phyloP scores from a whole-genome alignment of 2,329 filamentous ascomycete genomes.

The Epicoccum sorghinum region DNA sequence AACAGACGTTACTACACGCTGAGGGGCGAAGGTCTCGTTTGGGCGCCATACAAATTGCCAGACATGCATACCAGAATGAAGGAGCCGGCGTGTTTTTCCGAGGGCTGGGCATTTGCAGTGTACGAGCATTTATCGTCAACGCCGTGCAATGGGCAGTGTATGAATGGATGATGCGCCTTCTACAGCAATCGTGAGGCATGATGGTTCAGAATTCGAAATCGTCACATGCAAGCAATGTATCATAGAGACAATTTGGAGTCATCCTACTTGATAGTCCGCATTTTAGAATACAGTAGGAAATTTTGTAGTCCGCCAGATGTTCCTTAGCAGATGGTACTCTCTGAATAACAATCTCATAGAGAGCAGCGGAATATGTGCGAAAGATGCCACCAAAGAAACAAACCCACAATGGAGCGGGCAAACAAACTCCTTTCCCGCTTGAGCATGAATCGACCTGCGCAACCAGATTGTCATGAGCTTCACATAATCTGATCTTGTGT shows the following conservation, averaged over 20 bases:
- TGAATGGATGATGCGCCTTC: constrained; percentile 76
- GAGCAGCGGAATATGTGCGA: constrained; percentile 24
- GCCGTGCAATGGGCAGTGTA: constrained; percentile 92
- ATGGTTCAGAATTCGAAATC: no score
- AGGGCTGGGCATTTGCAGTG: constrained; percentile 80
- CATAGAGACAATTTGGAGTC: background rate
- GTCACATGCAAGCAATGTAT: no score
- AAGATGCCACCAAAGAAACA: constrained; percentile 24
- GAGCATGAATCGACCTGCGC: constrained; percentile 3
- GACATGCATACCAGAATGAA: constrained; percentile 71
- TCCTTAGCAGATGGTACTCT: constrained; percentile 17
- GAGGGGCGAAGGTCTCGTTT: constrained; percentile 40
- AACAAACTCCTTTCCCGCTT: constrained; percentile 3
- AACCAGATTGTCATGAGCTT: constrained; percentile 20
- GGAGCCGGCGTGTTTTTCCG: constrained; percentile 79
- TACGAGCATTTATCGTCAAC: constrained; percentile 89
- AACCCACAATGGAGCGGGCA: constrained; percentile 5
- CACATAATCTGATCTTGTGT: constrained; percentile 99
- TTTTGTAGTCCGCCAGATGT: constrained; percentile 31
- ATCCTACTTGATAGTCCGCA: constrained; percentile 27
- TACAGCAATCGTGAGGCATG: constrained; percentile 24
- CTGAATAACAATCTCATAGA: constrained; percentile 24
- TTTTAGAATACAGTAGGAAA: constrained; percentile 46
- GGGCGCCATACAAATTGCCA: constrained; percentile 69
- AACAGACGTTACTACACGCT: constrained; percentile 26